Conservation (phyloP, 768 basidiomycete genomes). For the Tylopilus cervinicoccineus region DNA sequence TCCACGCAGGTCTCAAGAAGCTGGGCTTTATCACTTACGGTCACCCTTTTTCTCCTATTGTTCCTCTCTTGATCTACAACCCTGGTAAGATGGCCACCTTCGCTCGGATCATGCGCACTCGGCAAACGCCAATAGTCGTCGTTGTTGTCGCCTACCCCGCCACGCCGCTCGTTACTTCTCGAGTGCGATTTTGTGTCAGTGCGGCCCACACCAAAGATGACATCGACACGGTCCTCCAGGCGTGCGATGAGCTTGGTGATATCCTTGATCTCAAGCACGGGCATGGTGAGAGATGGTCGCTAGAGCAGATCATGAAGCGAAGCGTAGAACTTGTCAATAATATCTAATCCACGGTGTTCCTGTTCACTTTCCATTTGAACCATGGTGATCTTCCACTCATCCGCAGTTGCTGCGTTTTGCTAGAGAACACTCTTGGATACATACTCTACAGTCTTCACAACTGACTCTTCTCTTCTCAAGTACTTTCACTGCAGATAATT, state of each 20-base stretch:
- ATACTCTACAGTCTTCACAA: conserved; percentile 13
- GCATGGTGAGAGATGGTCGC: conserved; percentile 62
- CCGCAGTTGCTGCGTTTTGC: conserved; percentile 1
- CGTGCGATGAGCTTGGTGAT: conserved; percentile 91
- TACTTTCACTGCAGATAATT: conserved; percentile 27
- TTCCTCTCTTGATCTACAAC: conserved; percentile 88
- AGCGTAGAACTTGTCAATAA: conserved; percentile 71
- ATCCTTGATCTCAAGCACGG: conserved; percentile 88
- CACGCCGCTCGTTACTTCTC: conserved; percentile 80
- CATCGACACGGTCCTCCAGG: conserved; percentile 78
- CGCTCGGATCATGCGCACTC: conserved; percentile 77
- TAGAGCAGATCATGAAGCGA: conserved; percentile 67
- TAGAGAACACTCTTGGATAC: conserved; percentile 22
- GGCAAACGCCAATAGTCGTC: conserved; percentile 76
- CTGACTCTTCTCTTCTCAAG: conserved; percentile 9
- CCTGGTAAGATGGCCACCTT: conserved; percentile 94
- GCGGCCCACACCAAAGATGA: conserved; percentile 97
- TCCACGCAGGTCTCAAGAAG: conserved; percentile 78
- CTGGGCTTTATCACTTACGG: conserved; percentile 98
- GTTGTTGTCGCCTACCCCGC: conserved; percentile 92
- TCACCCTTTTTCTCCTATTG: conserved; percentile 85
- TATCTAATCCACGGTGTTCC: conserved; percentile 12
- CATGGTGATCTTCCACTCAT: neutral
- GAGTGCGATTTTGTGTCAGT: conserved; percentile 92
- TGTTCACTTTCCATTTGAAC: neutral